Conservation (phyloP, 2,329 filamentous ascomycete genomes). For the Cryphonectria japonica region DNA sequence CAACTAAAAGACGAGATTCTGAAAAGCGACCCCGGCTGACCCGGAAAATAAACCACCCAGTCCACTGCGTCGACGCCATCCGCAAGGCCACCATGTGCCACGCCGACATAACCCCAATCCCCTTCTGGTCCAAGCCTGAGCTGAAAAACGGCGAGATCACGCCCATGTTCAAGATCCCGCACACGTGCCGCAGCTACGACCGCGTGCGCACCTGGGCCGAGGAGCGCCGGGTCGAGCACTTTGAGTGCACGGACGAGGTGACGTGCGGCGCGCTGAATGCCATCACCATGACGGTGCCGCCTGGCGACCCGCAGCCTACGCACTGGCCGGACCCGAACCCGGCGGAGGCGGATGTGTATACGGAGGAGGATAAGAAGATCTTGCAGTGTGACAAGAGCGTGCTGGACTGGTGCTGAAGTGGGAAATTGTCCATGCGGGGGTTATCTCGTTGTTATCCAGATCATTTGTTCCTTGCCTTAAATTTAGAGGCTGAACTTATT, state of each 20-base stretch:
- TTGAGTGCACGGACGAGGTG: conserved; percentile 11
- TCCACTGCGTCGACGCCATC: conserved; percentile 22
- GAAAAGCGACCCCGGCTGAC: not conserved
- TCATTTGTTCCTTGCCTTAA: not conserved
- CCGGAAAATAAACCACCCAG: not conserved
- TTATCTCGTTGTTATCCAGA: not conserved
- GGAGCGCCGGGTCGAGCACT: conserved; percentile 12
- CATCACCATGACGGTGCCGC: conserved; percentile 21
- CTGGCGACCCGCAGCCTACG: conserved; percentile 18
- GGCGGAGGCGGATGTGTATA: not conserved
- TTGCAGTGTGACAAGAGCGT: conserved; percentile 15
- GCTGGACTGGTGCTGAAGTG: conserved; percentile 13
- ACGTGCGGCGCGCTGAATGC: conserved; percentile 15
- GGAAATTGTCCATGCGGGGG: too few relatives aligned
- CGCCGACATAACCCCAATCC: conserved; percentile 19
- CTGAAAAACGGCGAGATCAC: conserved; percentile 23
- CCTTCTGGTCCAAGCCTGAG: conserved; percentile 21
- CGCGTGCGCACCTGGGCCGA: conserved; percentile 12
- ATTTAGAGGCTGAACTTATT: too few relatives aligned
- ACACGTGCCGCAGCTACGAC: conserved; percentile 22
- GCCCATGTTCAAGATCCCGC: conserved; percentile 23
- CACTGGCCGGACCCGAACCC: conserved; percentile 21
- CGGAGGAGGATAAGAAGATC: conserved; percentile 13
- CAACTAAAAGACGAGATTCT: too few relatives aligned
- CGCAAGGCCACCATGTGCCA: conserved; percentile 22